phyloP scores from a whole-genome alignment of 2,329 filamentous ascomycete species.

The Thielaviopsis punctulata region DNA sequence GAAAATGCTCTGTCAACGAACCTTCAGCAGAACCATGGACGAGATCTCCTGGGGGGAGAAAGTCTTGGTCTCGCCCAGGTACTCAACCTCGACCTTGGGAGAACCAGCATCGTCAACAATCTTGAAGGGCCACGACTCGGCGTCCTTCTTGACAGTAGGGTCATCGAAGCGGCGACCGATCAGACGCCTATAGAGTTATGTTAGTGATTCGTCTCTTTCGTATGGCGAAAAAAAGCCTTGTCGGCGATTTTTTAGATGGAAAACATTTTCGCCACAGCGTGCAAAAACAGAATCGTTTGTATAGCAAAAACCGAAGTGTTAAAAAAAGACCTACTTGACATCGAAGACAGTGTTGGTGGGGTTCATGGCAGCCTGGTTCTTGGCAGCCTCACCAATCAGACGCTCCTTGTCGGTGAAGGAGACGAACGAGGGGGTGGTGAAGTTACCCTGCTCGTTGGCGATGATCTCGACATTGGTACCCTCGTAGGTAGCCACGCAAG shows the following conservation, averaged over 20 bases:
- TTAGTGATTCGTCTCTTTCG: too few species aligned
- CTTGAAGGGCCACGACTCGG: conserved; percentile 98
- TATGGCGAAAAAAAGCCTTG: too few species aligned
- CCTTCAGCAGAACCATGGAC: conserved; percentile 66
- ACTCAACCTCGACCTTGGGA: conserved; percentile 63
- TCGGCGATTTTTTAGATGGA: too few species aligned
- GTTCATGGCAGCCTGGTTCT: conserved; percentile 82
- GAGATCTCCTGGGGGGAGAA: conserved; percentile 71
- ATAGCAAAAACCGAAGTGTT: too few species aligned
- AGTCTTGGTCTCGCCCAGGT: conserved; percentile 45
- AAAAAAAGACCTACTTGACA: too few species aligned
- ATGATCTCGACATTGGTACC: conserved; percentile 93
- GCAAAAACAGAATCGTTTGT: too few species aligned
- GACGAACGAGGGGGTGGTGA: conserved; percentile 88
- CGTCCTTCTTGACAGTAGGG: conserved; percentile 78
- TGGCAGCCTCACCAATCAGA: conserved; percentile 90
- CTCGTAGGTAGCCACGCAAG: conserved; percentile 88
- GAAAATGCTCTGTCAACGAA: too few species aligned
- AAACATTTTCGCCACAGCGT: too few species aligned
- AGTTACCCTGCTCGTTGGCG: conserved; percentile 82
- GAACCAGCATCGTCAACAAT: conserved; percentile 80
- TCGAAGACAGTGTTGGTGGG: conserved; percentile 62
- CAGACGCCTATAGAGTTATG: too few species aligned
- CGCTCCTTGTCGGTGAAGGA: conserved; percentile 95
- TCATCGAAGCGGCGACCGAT: conserved; percentile 72